A percentile compares a stretch with the other conserved stretches of the same genome.
Conservation (phyloP, 805 yeast species). For the Monosporozyma servazzii region DNA sequence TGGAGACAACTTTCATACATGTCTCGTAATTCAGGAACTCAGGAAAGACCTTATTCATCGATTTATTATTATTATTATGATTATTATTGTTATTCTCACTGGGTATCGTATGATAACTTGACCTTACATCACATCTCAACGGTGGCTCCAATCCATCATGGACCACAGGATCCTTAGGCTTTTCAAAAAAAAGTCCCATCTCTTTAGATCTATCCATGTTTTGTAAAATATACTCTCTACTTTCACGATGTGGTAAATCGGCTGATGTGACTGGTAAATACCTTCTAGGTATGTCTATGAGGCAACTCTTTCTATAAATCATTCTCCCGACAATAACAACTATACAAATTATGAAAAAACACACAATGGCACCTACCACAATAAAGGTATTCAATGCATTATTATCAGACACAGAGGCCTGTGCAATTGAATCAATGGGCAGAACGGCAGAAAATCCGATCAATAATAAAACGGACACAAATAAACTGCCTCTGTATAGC, state of each 20-base stretch:
- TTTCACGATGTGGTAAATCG: conserved; percentile 43
- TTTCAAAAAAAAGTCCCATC: conserved; percentile 31
- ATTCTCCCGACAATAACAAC: conserved; percentile 52
- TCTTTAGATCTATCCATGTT: conserved; percentile 37
- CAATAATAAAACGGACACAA: conserved; percentile 24
- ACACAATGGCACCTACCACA: conserved; percentile 61
- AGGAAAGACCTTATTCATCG: conserved; percentile 25
- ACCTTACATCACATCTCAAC: conserved; percentile 20
- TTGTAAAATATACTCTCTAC: conserved; percentile 33
- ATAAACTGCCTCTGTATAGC: conserved; percentile 12
- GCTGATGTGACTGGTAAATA: conserved; percentile 61
- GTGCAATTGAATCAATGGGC: conserved; percentile 70
- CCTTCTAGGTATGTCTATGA: conserved; percentile 70
- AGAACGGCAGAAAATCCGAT: conserved; percentile 59
- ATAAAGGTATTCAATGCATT: conserved; percentile 76
- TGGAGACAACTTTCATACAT: conserved; percentile 50
- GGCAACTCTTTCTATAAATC: conserved; percentile 43
- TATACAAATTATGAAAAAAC: conserved; percentile 43
- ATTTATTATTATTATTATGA: background rate
- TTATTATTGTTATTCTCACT: conserved; percentile 9
- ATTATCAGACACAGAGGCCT: conserved; percentile 42
- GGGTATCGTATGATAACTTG: conserved; percentile 11
- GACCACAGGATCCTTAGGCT: conserved; percentile 35
- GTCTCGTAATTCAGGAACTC: conserved; percentile 40
- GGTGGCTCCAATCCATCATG: conserved; percentile 49